phyloP scores from a whole-genome alignment of 257 asterid genomes.

The Salvia hispanica region DNA sequence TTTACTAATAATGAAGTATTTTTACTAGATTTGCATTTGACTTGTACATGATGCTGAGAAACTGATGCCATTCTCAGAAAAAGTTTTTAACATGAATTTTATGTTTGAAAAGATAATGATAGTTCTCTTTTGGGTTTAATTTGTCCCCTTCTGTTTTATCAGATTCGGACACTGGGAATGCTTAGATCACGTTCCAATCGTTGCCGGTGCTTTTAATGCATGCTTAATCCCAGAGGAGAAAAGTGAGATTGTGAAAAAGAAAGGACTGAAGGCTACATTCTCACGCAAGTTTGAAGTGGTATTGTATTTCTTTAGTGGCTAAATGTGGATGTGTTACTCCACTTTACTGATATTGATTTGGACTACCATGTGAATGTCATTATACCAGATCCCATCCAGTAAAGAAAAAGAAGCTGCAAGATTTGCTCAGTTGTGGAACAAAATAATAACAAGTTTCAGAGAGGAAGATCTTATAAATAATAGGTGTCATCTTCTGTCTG shows the following conservation, averaged over 20 bases:
- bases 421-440: conserved; percentile 99
- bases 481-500: conserved; percentile 48
- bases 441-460: too few relatives aligned
- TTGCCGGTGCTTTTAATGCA: conserved; percentile 94
- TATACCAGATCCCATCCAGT: conserved; percentile 71
- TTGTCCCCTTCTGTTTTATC: conserved; percentile 14
- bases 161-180: conserved; percentile 98
- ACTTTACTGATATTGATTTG: too few relatives aligned
- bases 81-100: background rate
- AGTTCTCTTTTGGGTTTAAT: background rate
- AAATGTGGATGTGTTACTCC: too few relatives aligned
- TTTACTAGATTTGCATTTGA: background rate
- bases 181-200: conserved; percentile 90
- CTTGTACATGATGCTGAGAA: too few relatives aligned
- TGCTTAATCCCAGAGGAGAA: conserved; percentile 87
- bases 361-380: background rate
- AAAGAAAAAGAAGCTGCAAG: conserved; percentile 92
- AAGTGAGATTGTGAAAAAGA: conserved; percentile 68
- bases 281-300: conserved; percentile 89
- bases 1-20: background rate
- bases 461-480: conserved; percentile 82
- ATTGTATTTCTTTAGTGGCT: conserved; percentile 15
- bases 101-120: conserved; percentile 11
- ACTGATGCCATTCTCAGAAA: background rate
- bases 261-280: conserved; percentile 93